Evolutionary conservation across 805 yeast species (phyloP), one percentile per base, ranked within the genome.

Genomic region (Zygosaccharomyces pseudorouxii): DNA sequence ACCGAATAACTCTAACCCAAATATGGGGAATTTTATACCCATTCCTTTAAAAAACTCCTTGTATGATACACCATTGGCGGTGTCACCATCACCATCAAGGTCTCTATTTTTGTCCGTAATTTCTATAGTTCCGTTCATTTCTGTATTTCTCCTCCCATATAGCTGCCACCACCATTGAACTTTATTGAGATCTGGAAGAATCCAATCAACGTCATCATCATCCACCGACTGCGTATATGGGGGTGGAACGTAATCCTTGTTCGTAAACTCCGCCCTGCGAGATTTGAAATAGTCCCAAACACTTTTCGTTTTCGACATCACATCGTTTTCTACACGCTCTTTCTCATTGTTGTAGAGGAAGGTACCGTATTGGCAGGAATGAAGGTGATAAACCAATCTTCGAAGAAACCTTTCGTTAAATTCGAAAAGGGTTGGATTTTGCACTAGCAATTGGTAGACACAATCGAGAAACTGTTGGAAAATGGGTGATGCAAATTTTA

Each of bases 231-330:
- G 69, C 68, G n/a, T 56, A 47, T 14, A 20, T 22, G 2, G 49
- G 52, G 3, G 43, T 39, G 8, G 52, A 0, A n/a, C 31, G 46
- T 76, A 88, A 2, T 57, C 59, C 16, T 67, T 65, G 62, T 85
- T 86, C 1, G 75, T 67, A 60, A 90, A 92, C 62, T 90, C 96
- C 9, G 64, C 64, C 16, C 74, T 73, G 20, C 97, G 72, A 5
- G 95, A 86, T 47, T 81, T 73, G 70, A 93, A 92, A 63, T 93
- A 90, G 65, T 90, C 96, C 98, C 98, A 90, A 1, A 86, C 96
- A 11, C 92, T 81, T 29, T 86, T 74, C 0, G 97, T 86, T 10
- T 74, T 70, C 2, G 66, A 56, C 6, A 58, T 63, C 1, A 80
- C 65, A 9, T 73, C 63, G 23, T 72, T 67, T n/a, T 68, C 69